These are phyloP conservation scores for Sesbania bispinosa DNA, from an alignment of 306 rosid species.

Conservation along the genomic window DNA sequence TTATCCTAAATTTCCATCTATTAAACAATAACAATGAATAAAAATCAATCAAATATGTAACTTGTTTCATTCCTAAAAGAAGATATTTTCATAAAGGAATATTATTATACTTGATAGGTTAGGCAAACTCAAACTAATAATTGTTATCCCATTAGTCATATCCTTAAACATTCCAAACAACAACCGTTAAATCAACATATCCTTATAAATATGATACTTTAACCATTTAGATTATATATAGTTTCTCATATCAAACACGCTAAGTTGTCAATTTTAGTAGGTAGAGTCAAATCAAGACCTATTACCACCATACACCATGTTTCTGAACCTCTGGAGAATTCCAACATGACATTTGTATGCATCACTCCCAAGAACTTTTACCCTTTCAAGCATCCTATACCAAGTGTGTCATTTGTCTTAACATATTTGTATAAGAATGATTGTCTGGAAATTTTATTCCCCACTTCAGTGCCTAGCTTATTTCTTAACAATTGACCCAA, in stretches of 20 bases:
- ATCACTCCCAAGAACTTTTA: background rate
- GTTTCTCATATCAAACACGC: background rate
- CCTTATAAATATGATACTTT: background rate
- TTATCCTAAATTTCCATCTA: no score
- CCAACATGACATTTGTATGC: slow-evolving; percentile 1
- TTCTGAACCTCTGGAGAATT: background rate
- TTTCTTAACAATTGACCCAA: no score
- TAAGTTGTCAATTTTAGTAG: background rate
- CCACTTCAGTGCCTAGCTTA: background rate
- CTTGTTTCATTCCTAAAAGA: no score
- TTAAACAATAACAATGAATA: no score
- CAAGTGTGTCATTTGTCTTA: background rate
- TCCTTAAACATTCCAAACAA: background rate
- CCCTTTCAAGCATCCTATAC: background rate
- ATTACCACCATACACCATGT: background rate
- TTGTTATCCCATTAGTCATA: slow-evolving; percentile 3
- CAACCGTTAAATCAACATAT: background rate
- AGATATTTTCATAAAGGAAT: no score
- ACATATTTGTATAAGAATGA: no score
- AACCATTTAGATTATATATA: background rate
- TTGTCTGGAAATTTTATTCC: no score
- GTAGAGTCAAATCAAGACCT: background rate
- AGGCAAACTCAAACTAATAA: no score
- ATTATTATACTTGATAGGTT: no score
- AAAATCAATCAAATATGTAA: no score